Evolutionary conservation across 2,329 filamentous ascomycete species (phyloP).

Genomic region (Aspergillus ruber): DNA sequence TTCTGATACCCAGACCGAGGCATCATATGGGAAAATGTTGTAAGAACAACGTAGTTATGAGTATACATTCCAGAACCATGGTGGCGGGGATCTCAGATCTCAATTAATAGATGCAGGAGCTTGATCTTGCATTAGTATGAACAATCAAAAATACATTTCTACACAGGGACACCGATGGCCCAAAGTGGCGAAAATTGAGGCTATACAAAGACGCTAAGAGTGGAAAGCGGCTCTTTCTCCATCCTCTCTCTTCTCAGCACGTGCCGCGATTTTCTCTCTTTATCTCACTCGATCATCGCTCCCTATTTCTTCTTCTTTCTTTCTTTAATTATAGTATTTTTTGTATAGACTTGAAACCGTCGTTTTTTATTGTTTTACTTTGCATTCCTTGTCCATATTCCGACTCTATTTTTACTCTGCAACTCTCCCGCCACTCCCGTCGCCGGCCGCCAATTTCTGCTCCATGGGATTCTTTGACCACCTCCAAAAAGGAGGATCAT

Average conservation of each 20-base stretch:
- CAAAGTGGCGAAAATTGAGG: constrained; percentile 2
- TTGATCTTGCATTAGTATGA: too few relatives aligned
- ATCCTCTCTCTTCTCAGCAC: neutral
- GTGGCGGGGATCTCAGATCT: neutral
- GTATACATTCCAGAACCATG: neutral
- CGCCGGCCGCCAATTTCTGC: constrained; percentile 4
- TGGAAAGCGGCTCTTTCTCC: constrained; percentile 1
- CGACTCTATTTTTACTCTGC: constrained; percentile 10
- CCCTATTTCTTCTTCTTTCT: neutral
- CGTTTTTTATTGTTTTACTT: constrained; percentile 1
- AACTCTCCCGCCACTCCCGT: constrained; percentile 1
- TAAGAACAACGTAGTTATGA: neutral
- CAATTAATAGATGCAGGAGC: neutral
- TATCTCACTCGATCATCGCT: neutral
- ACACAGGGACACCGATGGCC: too few relatives aligned
- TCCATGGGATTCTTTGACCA: constrained; percentile 41
- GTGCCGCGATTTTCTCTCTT: constrained; percentile 1
- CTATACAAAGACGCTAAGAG: neutral
- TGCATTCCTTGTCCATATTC: constrained; percentile 6
- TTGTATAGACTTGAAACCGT: neutral
- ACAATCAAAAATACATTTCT: too few relatives aligned
- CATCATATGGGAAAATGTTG: neutral
- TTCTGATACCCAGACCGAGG: neutral
- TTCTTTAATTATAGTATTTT: constrained; percentile 4
- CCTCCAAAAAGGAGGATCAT: constrained; percentile 38